These are phyloP conservation scores for Fusarium subglutinans DNA, from an alignment of 2,329 filamentous ascomycete genomes.

Conservation along the genomic window DNA sequence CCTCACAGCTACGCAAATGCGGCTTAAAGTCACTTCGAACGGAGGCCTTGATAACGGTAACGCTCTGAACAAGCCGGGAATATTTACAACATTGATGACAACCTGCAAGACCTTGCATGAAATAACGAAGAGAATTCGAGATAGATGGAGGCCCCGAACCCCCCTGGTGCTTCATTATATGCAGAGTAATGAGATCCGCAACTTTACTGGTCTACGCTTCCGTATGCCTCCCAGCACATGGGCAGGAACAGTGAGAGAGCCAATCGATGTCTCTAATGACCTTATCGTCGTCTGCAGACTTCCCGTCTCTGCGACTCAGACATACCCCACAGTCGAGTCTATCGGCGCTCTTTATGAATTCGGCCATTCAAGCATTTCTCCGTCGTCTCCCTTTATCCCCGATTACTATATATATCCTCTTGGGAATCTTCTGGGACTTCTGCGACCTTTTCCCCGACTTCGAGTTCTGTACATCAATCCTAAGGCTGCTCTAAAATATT, in stretches of 20 bases:
- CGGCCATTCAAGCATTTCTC: fast-evolving
- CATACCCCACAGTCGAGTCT: background rate
- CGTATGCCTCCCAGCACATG: background rate
- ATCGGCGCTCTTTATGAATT: background rate
- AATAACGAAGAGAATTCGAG: background rate
- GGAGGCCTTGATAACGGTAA: fast-evolving
- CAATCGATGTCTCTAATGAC: background rate
- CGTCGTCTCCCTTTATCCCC: background rate
- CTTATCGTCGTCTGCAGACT: background rate
- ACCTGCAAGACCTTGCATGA: fast-evolving
- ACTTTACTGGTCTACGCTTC: background rate
- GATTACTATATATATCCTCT: fast-evolving
- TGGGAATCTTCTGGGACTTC: fast-evolving
- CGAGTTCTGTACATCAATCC: background rate
- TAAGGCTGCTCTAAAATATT: background rate
- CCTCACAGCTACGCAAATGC: fast-evolving
- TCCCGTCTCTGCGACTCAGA: fast-evolving
- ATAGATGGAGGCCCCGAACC: background rate
- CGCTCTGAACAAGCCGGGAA: background rate
- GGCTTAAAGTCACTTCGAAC: background rate
- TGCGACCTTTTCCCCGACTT: background rate
- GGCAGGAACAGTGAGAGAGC: background rate
- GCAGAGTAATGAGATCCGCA: background rate
- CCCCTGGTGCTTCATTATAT: background rate
- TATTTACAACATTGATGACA: background rate